Base-by-base conservation (phyloP, 768 basidiomycete species). In the Cystoderma amianthinum region DNA sequence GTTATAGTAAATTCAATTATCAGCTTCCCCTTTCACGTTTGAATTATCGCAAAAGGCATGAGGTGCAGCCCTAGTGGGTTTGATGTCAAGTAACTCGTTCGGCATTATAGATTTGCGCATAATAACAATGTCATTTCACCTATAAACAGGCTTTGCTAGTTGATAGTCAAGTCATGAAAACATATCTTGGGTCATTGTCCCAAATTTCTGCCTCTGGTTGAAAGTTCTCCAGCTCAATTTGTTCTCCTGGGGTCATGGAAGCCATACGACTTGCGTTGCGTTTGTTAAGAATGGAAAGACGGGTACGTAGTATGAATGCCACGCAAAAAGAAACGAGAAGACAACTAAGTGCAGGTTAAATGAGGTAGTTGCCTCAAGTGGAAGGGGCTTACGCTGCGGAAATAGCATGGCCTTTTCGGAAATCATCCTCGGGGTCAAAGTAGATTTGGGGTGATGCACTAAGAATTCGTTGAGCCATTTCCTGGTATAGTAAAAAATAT, bases 371-470 rank as follows among this genome's bases (percentile, higher is more conserved):
- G 20, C 5, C 23, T 18, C 33, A 28, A 15, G 12, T 20, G 9
- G 18, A 3, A 32, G 28, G 5, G n/a, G 48, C 58, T 47, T 45
- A 76, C 74, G 59, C 73, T 22, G 75, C 75, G n/a, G 74, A 62
- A 28, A 78, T 73, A 1, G 69, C 74, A 50, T 78, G 75, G 0
- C 72, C 77, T 48, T 74, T 74, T 13, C 74, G 66, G 54, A 60
- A 79, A 4, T 60, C 50, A 44, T 75, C 68, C 33, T 69, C 54
- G 0, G 72, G 60, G 47, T 79, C 76, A 39, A 76, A 76, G 46
- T 78, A 77, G 5, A 79, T 61, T 51, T 78, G 76, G 12, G 76
- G 76, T 1, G 73, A 71, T 0, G 75, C 75, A 32, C 76, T 75
- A 44, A 12, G 33, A 20, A 12, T 21, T 12, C 37, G 23, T 17